Evolutionary conservation across 176 grass and related monocot species (phyloP).

Genomic region (Cenchrus purpureus): DNA sequence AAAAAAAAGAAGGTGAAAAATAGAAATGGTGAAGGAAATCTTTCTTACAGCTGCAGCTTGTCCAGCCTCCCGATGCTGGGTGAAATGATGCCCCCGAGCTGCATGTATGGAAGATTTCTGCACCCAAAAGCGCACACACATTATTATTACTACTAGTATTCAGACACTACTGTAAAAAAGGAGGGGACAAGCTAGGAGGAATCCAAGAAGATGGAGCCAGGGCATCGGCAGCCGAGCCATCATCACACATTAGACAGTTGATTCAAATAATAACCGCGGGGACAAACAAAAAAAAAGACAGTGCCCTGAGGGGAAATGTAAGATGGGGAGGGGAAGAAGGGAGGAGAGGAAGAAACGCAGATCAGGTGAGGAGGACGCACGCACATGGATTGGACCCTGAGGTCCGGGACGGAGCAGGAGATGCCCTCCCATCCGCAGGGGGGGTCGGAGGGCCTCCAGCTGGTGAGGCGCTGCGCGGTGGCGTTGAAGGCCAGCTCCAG

Average conservation of each 20-base stretch:
- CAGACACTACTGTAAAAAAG: not conserved
- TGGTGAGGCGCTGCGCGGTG: slow-evolving; percentile 55
- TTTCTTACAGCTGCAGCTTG: slow-evolving; percentile 81
- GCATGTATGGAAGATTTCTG: slow-evolving; percentile 96
- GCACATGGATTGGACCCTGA: slow-evolving; percentile 96
- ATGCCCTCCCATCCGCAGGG: slow-evolving; percentile 90
- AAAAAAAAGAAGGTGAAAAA: not conserved
- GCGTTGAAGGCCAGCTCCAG: slow-evolving; percentile 85
- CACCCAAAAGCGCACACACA: not conserved
- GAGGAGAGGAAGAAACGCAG: not conserved
- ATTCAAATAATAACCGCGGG: not conserved
- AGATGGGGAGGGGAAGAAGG: not conserved
- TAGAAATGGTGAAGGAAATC: not conserved
- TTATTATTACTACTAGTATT: not conserved
- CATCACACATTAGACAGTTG: not conserved
- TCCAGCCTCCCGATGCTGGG: slow-evolving; percentile 80
- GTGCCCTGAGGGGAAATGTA: too few species aligned
- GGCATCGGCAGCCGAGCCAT: slow-evolving; percentile 17
- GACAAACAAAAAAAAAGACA: not conserved
- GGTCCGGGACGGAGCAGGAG: slow-evolving; percentile 94
- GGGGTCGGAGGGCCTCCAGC: slow-evolving; percentile 65
- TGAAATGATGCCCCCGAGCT: slow-evolving; percentile 82
- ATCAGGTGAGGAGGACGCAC: not conserved
- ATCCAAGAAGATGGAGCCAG: slow-evolving; percentile 28
- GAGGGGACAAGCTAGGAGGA: slow-evolving; percentile 11